Conservation (phyloP, 1,139 yeast species). For the Scheffersomyces titani region DNA sequence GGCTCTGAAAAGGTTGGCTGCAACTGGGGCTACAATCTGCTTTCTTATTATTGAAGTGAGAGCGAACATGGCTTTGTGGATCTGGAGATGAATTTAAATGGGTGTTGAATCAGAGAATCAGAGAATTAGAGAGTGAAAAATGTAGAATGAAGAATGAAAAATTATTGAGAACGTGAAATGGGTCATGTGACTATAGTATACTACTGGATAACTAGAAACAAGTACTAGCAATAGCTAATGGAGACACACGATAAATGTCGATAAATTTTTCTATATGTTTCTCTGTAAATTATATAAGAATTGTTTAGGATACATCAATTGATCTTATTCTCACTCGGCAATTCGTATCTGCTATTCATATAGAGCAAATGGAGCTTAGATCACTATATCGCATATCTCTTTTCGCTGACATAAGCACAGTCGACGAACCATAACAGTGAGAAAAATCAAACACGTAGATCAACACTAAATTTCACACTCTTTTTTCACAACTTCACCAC, state of each 20-base stretch:
- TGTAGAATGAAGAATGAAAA: not conserved
- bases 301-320: not conserved
- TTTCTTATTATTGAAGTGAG: constrained; percentile 17
- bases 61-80: constrained; percentile 15
- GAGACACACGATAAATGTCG: too few species aligned
- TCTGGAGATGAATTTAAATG: not conserved
- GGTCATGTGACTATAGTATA: not conserved
- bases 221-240: not conserved
- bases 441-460: not conserved
- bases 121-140: not conserved
- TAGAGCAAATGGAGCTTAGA: too few species aligned
- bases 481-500: not conserved
- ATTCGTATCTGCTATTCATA: not conserved
- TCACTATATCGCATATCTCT: not conserved
- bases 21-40: constrained; percentile 13
- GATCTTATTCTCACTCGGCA: not conserved
- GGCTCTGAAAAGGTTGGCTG: constrained; percentile 15
- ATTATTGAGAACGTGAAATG: not conserved
- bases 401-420: not conserved
- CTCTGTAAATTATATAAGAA: too few species aligned
- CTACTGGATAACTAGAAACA: too few species aligned
- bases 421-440: not conserved
- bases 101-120: not conserved
- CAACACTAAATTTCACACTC: not conserved
- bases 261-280: too few species aligned